phyloP scores from a whole-genome alignment of 345 rosid genomes.

The Chamaenerion angustifolium region DNA sequence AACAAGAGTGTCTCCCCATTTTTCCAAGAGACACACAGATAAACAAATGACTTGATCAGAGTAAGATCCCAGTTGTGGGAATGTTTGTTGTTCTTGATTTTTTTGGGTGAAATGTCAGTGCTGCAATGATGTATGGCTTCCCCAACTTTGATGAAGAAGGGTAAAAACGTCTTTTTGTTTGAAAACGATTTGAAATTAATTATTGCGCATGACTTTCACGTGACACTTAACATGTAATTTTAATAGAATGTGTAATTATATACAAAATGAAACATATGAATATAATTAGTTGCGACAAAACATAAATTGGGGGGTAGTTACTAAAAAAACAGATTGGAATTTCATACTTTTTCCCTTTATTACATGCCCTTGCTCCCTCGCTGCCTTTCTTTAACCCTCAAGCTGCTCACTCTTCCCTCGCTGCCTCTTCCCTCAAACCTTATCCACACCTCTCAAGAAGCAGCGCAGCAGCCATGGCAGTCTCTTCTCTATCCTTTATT shows the following conservation, averaged over 20 bases:
- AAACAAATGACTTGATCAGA: background rate
- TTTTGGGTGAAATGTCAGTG: background rate
- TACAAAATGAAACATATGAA: no score
- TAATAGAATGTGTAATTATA: no score
- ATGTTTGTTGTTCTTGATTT: background rate
- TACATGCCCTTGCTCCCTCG: no score
- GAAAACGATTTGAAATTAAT: no score
- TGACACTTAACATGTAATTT: no score
- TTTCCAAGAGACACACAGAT: constrained; percentile 12
- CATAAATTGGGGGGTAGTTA: no score
- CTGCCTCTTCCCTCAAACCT: constrained; percentile 8
- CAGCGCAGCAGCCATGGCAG: constrained; percentile 34
- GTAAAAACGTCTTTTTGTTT: no score
- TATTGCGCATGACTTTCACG: no score
- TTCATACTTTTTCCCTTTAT: no score
- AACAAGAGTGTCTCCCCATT: constrained; percentile 95
- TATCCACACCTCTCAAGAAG: constrained; percentile 11
- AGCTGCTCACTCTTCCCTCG: constrained; percentile 6
- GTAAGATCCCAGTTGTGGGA: no score
- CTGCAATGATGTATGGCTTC: background rate
- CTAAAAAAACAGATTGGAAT: no score
- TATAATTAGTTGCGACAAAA: no score
- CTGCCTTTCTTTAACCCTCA: constrained; percentile 3
- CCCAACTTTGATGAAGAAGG: background rate
- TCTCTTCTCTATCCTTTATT: constrained; percentile 48